Conservation (phyloP, 176 grass and related monocot species). For the Hordeum marinum region DNA sequence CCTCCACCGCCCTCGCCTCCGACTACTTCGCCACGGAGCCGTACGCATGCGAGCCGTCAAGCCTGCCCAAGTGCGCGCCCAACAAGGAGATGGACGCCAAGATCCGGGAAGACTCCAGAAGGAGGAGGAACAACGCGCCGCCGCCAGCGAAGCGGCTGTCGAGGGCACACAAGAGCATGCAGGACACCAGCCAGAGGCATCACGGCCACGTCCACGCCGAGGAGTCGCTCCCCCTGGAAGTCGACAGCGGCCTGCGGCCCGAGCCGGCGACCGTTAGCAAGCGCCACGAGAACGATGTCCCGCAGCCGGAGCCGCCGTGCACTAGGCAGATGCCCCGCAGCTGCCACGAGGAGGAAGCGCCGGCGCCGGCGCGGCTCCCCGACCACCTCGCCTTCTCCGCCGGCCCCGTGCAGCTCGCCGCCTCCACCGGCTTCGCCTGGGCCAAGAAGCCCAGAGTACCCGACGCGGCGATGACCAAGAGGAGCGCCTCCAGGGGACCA, state of each 20-base stretch:
- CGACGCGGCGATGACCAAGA: constrained; percentile 20
- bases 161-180: constrained; percentile 42
- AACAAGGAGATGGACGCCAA: constrained; percentile 96
- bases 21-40: constrained; percentile 79
- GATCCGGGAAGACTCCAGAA: constrained; percentile 51
- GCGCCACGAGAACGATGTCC: constrained; percentile 1
- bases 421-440: constrained; percentile 62
- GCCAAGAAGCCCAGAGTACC: constrained; percentile 46
- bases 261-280: constrained; percentile 35
- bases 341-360: constrained; percentile 29
- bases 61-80: constrained; percentile 78
- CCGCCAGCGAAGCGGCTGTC: constrained; percentile 14
- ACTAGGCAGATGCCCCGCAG: constrained; percentile 30
- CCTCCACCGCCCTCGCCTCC: constrained; percentile 55
- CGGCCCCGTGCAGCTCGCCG: constrained; percentile 38
- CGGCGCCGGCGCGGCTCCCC: not conserved
- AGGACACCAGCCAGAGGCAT: constrained; percentile 27
- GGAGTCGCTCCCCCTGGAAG: constrained; percentile 36
- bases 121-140: constrained; percentile 37
- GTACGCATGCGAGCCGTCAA: constrained; percentile 60
- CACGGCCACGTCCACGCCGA: constrained; percentile 39
- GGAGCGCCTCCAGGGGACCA: not conserved
- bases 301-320: not conserved
- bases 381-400: constrained; percentile 19
- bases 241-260: constrained; percentile 30